Evolutionary conservation across 176 grass and related monocot genomes (phyloP).

Genomic region (Secale cereale): DNA sequence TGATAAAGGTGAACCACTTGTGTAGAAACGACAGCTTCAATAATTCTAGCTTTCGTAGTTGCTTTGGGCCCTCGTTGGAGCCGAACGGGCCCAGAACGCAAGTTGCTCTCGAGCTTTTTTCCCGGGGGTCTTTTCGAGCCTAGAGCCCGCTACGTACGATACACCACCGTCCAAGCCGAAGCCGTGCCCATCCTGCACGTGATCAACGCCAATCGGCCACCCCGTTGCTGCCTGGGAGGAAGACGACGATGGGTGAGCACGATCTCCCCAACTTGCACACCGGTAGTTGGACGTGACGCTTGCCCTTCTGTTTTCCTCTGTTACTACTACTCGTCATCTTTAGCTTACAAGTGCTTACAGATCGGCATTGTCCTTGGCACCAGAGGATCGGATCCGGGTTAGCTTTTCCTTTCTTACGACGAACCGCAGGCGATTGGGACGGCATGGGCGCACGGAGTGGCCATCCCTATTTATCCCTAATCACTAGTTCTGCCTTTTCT

Average conservation of each 20-base stretch:
- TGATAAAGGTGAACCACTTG: neutral
- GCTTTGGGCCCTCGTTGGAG: neutral
- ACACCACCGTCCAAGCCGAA: neutral
- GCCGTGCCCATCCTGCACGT: neutral
- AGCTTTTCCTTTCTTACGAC: too few species aligned
- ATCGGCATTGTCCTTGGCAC: too few species aligned
- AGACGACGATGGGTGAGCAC: neutral
- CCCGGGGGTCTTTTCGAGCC: neutral
- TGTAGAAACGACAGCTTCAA: neutral
- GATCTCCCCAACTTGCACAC: neutral
- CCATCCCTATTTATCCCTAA: too few species aligned
- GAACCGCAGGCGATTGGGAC: too few species aligned
- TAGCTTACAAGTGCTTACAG: too few species aligned
- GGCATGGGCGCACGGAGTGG: too few species aligned
- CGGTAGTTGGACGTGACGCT: too few species aligned
- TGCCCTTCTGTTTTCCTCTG: neutral
- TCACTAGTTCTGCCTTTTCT: too few species aligned
- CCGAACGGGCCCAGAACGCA: neutral
- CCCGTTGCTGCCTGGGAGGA: neutral
- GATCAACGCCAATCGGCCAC: neutral
- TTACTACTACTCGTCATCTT: neutral
- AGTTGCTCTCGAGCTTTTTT: neutral
- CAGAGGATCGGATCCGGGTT: too few species aligned
- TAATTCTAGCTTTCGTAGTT: neutral
- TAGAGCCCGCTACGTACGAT: neutral